A percentile compares a stretch with the other conserved stretches of the same genome.
Conservation (phyloP, 345 rosid genomes). For the Mangifera indica region DNA sequence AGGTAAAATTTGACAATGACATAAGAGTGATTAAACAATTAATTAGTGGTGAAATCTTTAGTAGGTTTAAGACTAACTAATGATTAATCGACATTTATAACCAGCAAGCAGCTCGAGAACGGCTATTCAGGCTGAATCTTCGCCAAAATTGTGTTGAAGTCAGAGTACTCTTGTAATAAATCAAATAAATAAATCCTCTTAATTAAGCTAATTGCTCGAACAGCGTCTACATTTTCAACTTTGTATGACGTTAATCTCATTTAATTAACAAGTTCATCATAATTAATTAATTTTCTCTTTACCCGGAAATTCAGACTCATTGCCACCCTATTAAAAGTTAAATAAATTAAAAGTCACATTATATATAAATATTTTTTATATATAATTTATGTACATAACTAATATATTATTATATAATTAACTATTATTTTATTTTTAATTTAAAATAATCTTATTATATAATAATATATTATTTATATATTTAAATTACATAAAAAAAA, state of each 20-base stretch:
- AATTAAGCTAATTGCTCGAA: conserved; percentile 7
- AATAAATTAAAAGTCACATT: too few species aligned
- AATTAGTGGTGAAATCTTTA: background rate
- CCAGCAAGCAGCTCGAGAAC: conserved; percentile 39
- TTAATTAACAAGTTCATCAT: background rate
- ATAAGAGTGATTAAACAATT: background rate
- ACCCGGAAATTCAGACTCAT: background rate
- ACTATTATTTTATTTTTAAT: background rate
- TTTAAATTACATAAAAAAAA: too few species aligned
- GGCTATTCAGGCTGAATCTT: conserved; percentile 39
- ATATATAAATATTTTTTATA: too few species aligned
- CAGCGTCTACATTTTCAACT: background rate
- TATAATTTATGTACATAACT: too few species aligned
- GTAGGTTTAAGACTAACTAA: conserved; percentile 8
- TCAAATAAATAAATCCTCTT: background rate
- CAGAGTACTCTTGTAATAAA: background rate
- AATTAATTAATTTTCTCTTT: background rate
- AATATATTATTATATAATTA: too few species aligned
- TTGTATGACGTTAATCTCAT: conserved; percentile 16
- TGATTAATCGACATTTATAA: background rate
- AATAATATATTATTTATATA: too few species aligned
- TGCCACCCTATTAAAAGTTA: background rate
- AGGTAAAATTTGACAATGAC: conserved; percentile 1
- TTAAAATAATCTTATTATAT: too few species aligned
- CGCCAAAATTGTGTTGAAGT: conserved; percentile 22